A percentile compares a stretch with the other conserved stretches of the same genome.
Conservation (phyloP, 2,329 filamentous ascomycete species). For the Coniochaeta sp. region DNA sequence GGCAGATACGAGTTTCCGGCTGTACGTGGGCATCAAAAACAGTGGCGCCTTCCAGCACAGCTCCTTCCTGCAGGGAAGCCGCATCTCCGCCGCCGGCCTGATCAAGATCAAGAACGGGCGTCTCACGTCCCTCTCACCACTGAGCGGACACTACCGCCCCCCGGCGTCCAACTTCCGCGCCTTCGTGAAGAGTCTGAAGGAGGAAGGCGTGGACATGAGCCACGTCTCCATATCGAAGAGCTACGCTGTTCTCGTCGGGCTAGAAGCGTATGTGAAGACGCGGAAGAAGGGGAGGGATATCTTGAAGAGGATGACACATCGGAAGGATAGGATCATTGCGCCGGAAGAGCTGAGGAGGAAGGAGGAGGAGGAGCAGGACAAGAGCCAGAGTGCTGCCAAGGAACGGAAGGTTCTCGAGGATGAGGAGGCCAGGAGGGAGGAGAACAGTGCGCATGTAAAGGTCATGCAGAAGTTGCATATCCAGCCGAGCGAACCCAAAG, state of each 20-base stretch:
- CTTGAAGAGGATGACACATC: conserved; percentile 6
- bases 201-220: conserved; percentile 70
- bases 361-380: conserved; percentile 4
- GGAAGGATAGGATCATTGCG: conserved; percentile 6
- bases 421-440: not conserved
- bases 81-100: conserved; percentile 75
- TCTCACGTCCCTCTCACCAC: conserved; percentile 62
- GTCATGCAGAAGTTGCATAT: not conserved
- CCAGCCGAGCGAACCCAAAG: not conserved
- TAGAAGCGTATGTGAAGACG: conserved; percentile 61
- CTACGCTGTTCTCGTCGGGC: conserved; percentile 73
- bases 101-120: conserved; percentile 81
- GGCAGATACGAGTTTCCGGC: conserved; percentile 73
- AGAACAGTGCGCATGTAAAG: not conserved
- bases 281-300: conserved; percentile 10
- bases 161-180: conserved; percentile 76
- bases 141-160: conserved; percentile 78
- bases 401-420: not conserved
- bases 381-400: not conserved
- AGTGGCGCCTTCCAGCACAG: conserved; percentile 86
- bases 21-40: conserved; percentile 88
- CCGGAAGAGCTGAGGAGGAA: conserved; percentile 4
- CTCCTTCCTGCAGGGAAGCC: conserved; percentile 76
- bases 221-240: conserved; percentile 72
- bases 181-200: conserved; percentile 67